Percentiles rank a stretch among this genome's conserved stretches.
These are phyloP conservation scores for Rosa multiflora DNA, from an alignment of 306 rosid species.

Conservation along the genomic window DNA sequence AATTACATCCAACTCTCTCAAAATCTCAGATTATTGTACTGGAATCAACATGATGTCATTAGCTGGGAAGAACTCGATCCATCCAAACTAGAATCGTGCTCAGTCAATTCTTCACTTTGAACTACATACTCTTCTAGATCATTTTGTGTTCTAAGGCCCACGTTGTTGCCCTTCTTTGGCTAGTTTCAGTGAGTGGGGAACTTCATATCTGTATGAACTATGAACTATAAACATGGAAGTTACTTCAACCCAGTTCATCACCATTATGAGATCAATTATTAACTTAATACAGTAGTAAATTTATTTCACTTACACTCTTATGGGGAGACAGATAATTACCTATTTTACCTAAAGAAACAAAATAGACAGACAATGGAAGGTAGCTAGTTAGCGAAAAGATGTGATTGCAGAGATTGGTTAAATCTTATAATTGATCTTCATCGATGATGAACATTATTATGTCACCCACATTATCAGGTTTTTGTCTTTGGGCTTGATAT, in stretches of 20 bases:
- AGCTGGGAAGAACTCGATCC: neutral
- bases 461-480: slow-evolving; percentile 5
- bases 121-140: neutral
- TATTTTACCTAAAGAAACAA: neutral
- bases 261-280: neutral
- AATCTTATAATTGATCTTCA: neutral
- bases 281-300: neutral
- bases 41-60: neutral
- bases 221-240: neutral
- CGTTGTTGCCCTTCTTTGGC: neutral
- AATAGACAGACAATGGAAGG: neutral
- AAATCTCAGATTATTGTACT: neutral
- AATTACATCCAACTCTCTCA: too few species aligned
- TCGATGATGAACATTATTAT: neutral
- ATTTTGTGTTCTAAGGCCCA: neutral
- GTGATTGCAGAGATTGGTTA: neutral
- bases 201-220: neutral
- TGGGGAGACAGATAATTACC: neutral
- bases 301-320: neutral
- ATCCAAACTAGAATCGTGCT: neutral
- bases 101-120: neutral
- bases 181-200: neutral
- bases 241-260: neutral
- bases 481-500: neutral
- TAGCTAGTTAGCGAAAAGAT: neutral